Percentiles rank a stretch among this genome's conserved stretches.
These are phyloP conservation scores for Aethionema arabicum DNA, from an alignment of 345 rosid species.

Conservation along the genomic window DNA sequence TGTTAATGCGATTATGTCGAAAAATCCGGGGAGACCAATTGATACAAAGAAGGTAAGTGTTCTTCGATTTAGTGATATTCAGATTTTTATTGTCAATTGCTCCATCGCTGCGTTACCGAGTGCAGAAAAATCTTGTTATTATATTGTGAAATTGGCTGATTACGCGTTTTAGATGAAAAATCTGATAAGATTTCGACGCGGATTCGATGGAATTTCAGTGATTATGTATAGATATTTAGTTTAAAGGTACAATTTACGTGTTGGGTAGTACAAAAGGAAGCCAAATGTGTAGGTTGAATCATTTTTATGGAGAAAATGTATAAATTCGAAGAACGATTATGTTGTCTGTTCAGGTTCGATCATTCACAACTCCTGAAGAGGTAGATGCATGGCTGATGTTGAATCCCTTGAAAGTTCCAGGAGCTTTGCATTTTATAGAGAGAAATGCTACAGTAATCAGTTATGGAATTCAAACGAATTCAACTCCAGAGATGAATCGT, in stretches of 20 bases:
- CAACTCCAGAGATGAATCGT: conserved; percentile 52
- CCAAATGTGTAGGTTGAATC: too few relatives aligned
- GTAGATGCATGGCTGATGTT: conserved; percentile 70
- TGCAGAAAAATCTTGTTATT: too few relatives aligned
- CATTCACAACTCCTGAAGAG: conserved; percentile 49
- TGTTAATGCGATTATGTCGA: conserved; percentile 51
- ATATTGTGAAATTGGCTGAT: neutral
- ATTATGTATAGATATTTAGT: neutral
- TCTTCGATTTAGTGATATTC: neutral
- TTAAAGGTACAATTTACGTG: neutral
- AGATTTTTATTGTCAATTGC: neutral
- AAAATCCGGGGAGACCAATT: conserved; percentile 72
- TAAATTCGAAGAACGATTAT: neutral
- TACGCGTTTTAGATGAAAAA: neutral
- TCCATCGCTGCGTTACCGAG: too few relatives aligned
- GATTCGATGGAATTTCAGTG: neutral
- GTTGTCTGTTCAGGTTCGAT: conserved; percentile 47
- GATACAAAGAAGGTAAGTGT: conserved; percentile 50
- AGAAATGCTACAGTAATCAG: conserved; percentile 57
- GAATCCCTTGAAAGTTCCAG: conserved; percentile 60
- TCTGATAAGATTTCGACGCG: neutral
- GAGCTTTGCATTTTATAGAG: conserved; percentile 67
- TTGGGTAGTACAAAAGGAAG: too few relatives aligned
- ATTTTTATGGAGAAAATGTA: neutral
- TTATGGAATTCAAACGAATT: conserved; percentile 88